These are phyloP conservation scores for Diaporthe sp. DNA, from an alignment of 2,329 filamentous ascomycete species.

Conservation along the genomic window DNA sequence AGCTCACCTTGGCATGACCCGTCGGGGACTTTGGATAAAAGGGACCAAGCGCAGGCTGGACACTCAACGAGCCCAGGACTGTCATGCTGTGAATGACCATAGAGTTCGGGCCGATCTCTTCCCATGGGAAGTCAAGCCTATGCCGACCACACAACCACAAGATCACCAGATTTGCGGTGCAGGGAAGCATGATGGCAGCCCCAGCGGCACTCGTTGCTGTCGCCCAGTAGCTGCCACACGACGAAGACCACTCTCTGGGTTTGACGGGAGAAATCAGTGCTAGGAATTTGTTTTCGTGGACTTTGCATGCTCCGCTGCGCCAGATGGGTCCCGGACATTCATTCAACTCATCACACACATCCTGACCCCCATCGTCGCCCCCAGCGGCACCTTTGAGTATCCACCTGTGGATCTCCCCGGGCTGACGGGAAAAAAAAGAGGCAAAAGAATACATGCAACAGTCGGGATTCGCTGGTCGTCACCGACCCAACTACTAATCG, in stretches of 20 bases:
- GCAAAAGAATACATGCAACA: constrained; percentile 31
- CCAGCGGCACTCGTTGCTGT: background rate
- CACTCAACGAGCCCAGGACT: background rate
- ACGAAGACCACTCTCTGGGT: background rate
- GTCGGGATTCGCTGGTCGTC: constrained; percentile 32
- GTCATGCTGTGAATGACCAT: background rate
- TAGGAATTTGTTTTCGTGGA: background rate
- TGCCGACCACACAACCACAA: background rate
- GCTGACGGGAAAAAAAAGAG: constrained; percentile 25
- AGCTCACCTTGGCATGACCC: background rate
- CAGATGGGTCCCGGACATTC: background rate
- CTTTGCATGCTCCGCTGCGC: background rate
- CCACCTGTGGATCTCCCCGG: background rate
- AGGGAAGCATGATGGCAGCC: background rate
- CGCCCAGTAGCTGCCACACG: background rate
- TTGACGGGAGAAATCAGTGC: background rate
- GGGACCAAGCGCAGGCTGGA: background rate
- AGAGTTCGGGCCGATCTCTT: background rate
- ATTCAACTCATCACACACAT: background rate
- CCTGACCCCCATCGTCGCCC: background rate
- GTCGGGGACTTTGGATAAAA: background rate
- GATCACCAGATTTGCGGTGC: background rate
- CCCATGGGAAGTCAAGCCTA: background rate
- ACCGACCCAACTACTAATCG: constrained; percentile 26
- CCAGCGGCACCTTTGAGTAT: too few species aligned